phyloP scores from a whole-genome alignment of 2,329 filamentous ascomycete genomes.

The Aureobasidium sp. region DNA sequence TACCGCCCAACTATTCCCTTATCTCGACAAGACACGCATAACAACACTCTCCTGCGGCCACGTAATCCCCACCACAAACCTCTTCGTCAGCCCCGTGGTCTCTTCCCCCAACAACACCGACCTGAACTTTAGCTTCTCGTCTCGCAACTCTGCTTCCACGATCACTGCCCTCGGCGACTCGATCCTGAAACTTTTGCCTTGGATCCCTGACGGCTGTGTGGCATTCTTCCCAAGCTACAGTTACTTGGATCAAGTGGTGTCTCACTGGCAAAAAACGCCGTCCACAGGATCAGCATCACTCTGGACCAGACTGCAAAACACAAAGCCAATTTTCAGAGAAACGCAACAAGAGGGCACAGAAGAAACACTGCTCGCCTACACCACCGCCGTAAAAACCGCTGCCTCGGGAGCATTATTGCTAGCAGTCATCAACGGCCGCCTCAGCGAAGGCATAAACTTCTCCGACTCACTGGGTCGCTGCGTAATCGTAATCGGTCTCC shows the following conservation, averaged over 20 bases:
- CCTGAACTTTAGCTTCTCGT: constrained; percentile 86
- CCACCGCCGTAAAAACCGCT: constrained; percentile 49
- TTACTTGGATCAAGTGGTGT: constrained; percentile 68
- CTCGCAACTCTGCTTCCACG: constrained; percentile 61
- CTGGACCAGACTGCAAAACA: constrained; percentile 52
- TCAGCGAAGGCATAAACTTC: constrained; percentile 98
- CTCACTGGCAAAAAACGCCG: constrained; percentile 32
- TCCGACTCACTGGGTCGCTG: constrained; percentile 82
- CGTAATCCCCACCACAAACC: constrained; percentile 76
- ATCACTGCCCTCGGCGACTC: constrained; percentile 64
- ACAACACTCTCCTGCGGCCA: constrained; percentile 87
- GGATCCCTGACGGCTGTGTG: constrained; percentile 82
- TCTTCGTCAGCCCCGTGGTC: constrained; percentile 68
- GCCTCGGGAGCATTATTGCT: constrained; percentile 66
- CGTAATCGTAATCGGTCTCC: constrained; percentile 84
- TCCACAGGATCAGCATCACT: constrained; percentile 25
- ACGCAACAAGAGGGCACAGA: constrained; percentile 49
- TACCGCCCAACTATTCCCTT: constrained; percentile 75
- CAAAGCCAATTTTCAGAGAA: constrained; percentile 48
- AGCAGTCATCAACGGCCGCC: constrained; percentile 86
- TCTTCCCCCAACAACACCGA: constrained; percentile 41
- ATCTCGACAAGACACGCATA: constrained; percentile 56
- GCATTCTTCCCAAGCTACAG: constrained; percentile 95
- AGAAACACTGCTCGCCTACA: constrained; percentile 67
- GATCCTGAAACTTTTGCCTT: constrained; percentile 62